A percentile compares a stretch with the other conserved stretches of the same genome.
phyloP scores from a whole-genome alignment of 2,329 filamentous ascomycete species.

The Hyphodiscus sp. region DNA sequence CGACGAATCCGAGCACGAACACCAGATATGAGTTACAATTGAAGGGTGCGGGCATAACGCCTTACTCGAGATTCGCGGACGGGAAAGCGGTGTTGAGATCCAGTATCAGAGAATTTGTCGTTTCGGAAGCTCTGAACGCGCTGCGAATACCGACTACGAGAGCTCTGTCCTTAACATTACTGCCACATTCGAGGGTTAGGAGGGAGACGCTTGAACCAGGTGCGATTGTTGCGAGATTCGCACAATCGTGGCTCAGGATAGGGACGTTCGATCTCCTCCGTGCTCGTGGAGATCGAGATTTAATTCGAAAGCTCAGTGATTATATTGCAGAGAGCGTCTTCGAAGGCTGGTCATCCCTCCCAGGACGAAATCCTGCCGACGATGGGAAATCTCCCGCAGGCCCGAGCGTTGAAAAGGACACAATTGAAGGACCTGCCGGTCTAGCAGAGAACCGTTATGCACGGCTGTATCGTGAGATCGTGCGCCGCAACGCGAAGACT shows the following conservation, averaged over 20 bases:
- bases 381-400: constrained; percentile 36
- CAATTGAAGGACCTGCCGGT: constrained; percentile 60
- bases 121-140: constrained; percentile 82
- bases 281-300: constrained; percentile 67
- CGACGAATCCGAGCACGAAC: constrained; percentile 66
- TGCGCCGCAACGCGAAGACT: constrained; percentile 75
- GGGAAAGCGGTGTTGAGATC: constrained; percentile 89
- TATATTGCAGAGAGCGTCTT: constrained; percentile 87
- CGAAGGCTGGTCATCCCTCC: constrained; percentile 78
- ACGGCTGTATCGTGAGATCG: constrained; percentile 80
- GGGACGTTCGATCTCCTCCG: constrained; percentile 95
- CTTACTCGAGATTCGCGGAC: constrained; percentile 94
- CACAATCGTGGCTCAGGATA: constrained; percentile 83
- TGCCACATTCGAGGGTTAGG: constrained; percentile 65
- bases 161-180: constrained; percentile 73
- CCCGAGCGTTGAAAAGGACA: constrained; percentile 46
- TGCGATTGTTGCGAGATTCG: constrained; percentile 87
- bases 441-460: constrained; percentile 79
- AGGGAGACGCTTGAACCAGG: constrained; percentile 82
- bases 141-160: constrained; percentile 81
- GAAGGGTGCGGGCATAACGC: constrained; percentile 88
- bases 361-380: constrained; percentile 48
- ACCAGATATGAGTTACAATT: constrained; percentile 83
- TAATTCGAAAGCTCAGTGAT: constrained; percentile 68
- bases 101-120: constrained; percentile 89